Percentiles rank a stretch among this genome's conserved stretches.
These are phyloP conservation scores for Eucommia ulmoides DNA, from an alignment of 257 asterid species.

Conservation along the genomic window DNA sequence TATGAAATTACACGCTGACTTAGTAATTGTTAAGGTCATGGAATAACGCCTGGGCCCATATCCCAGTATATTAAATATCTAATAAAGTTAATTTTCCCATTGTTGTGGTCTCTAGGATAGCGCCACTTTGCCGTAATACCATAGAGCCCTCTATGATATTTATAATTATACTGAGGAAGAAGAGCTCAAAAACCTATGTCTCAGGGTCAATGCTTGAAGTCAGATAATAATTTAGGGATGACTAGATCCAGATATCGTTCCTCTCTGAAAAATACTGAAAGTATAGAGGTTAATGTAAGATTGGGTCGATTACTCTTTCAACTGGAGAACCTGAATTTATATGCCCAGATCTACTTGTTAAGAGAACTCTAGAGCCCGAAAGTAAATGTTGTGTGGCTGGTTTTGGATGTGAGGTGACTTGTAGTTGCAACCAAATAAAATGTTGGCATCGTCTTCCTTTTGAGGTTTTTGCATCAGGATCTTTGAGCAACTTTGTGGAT, in stretches of 20 bases:
- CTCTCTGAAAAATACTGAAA: slow-evolving; percentile 28
- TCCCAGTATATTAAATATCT: too few species aligned
- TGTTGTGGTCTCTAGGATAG: too few species aligned
- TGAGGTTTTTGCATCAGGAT: slow-evolving; percentile 39
- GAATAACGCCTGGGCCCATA: too few species aligned
- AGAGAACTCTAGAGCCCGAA: slow-evolving; percentile 16
- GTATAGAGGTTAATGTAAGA: slow-evolving; percentile 16
- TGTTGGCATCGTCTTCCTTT: slow-evolving; percentile 75
- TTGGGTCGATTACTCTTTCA: slow-evolving; percentile 16
- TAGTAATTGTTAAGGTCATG: too few species aligned
- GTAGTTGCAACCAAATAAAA: slow-evolving; percentile 43
- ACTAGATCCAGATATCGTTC: too few species aligned
- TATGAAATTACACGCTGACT: too few species aligned
- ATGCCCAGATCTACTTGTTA: slow-evolving; percentile 19
- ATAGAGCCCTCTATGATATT: too few species aligned
- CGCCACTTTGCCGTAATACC: too few species aligned
- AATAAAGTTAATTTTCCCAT: too few species aligned
- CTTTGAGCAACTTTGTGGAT: slow-evolving; percentile 33
- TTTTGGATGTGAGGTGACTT: slow-evolving; percentile 29
- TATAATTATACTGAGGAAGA: too few species aligned
- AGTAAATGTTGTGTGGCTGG: slow-evolving; percentile 26
- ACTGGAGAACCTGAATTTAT: slow-evolving; percentile 18
- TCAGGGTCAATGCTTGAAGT: slow-evolving; percentile 16
- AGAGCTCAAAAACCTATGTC: slow-evolving; percentile 33
- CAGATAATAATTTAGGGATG: slow-evolving; percentile 28